Base-by-base conservation (phyloP, 495 filamentous ascomycete species). In the Aspergillus nanangensis region DNA sequence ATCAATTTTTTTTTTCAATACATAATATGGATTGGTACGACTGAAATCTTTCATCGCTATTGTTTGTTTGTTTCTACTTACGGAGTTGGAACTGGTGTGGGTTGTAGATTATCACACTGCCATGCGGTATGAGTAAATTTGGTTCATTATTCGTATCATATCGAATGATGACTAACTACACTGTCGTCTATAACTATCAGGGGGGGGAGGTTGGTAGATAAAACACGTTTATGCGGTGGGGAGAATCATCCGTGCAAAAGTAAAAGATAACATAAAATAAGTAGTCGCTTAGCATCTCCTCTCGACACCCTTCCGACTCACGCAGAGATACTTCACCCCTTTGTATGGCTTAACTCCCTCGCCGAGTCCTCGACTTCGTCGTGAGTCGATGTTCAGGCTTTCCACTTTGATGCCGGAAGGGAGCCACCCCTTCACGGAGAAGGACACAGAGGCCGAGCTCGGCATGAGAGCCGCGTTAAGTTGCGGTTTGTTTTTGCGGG, bases 311-410 rank as follows among this genome's bases (percentile, higher is more conserved):
- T 79, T 81, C 51, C 79, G 82, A 66, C 90, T 96, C 22, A 93
- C 81, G 52, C 90, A 95, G 45, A 97, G 62, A 66, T 99, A 99
- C 67, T 97, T 99, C 37, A 97, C 93, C 10, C 93, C 94, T 71
- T 97, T 99, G 65, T 95, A 99, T 32, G 94, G 93, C 64, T 88
- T 91, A 34, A 97, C 80, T 9, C 84, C 81, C 53, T 95, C 88
- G 1, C 89, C 90, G 9, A 99, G 50, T 3, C 93, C 93, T 22
- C 84, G 77, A 66, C 88, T 94, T 70, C 83, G 90, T 54, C 87
- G 82, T n/a, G 78, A 71, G 57, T 96, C 90, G 37, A 99, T 75
- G 25, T 80, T 75, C 42, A 99, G 76, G 56, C 87, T 90, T 41
- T 97, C 93, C 2, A 99, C 90, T 59, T 81, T 90, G 47, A 99